Percentiles rank a stretch among this genome's conserved stretches.
Conservation (phyloP, 306 rosid genomes). For the Gynostemma pentaphyllum region DNA sequence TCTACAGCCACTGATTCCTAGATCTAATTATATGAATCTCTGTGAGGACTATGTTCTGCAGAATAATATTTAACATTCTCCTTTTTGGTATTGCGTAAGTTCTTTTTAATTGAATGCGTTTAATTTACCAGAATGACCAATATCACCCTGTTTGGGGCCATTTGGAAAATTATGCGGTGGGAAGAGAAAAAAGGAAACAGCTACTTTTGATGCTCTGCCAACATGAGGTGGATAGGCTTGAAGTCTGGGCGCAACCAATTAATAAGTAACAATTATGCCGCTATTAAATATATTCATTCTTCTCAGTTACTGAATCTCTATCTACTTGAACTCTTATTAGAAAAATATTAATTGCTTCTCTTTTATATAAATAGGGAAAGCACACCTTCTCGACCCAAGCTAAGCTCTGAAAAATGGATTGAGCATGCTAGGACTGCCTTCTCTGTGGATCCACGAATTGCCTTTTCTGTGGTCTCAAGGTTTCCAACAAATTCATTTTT, state of each 20-base stretch:
- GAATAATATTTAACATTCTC: background rate
- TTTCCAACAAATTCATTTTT: conserved; percentile 65
- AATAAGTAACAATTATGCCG: conserved; percentile 45
- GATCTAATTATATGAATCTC: background rate
- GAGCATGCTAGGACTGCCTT: conserved; percentile 84
- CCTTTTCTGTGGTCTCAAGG: conserved; percentile 71
- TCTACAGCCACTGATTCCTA: too few relatives aligned
- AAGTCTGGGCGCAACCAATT: conserved; percentile 93
- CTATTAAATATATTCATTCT: background rate
- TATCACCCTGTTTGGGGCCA: conserved; percentile 95
- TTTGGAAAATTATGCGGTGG: conserved; percentile 72
- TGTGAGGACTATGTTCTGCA: background rate
- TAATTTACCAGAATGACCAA: conserved; percentile 41
- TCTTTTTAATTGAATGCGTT: conserved; percentile 12
- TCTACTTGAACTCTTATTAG: background rate
- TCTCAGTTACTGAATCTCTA: background rate
- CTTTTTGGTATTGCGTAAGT: background rate
- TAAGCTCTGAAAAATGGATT: conserved; percentile 83
- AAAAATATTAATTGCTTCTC: background rate
- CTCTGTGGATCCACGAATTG: conserved; percentile 83
- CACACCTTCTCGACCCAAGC: conserved; percentile 43
- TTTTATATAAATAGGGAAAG: conserved; percentile 45
- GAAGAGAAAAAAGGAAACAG: conserved; percentile 78
- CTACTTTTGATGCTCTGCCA: conserved; percentile 86
- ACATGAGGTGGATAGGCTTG: conserved; percentile 95